A percentile compares a stretch with the other conserved stretches of the same genome.
These are phyloP conservation scores for Lachnellula cervina DNA, from an alignment of 2,329 filamentous ascomycete species.

Conservation along the genomic window DNA sequence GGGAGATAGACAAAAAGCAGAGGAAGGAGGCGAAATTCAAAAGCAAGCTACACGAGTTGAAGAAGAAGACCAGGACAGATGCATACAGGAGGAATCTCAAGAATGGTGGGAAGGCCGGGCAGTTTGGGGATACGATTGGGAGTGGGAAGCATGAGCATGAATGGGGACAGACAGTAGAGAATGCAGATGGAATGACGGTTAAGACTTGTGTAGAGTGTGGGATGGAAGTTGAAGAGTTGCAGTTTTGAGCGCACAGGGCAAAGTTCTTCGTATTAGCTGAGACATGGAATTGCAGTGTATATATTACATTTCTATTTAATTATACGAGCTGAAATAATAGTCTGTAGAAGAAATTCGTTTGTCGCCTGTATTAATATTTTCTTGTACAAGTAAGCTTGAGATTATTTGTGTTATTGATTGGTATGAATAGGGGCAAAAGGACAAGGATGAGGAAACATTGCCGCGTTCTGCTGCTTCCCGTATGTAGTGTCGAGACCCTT, in stretches of 20 bases:
- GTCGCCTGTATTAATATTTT: too few relatives aligned
- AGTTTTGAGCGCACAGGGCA: conserved; percentile 21
- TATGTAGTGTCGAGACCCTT: not conserved
- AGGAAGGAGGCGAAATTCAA: conserved; percentile 91
- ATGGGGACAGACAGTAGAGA: conserved; percentile 69
- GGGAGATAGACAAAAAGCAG: conserved; percentile 74
- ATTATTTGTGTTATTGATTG: not conserved
- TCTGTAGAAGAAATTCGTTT: too few relatives aligned
- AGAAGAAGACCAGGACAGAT: conserved; percentile 88
- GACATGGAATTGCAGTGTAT: not conserved
- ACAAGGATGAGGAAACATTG: not conserved
- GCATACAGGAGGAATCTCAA: conserved; percentile 72
- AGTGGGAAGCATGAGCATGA: conserved; percentile 79
- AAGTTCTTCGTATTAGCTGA: not conserved
- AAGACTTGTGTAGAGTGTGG: conserved; percentile 76
- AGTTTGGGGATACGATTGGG: conserved; percentile 74
- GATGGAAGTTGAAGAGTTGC: conserved; percentile 71
- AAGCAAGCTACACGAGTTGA: conserved; percentile 80
- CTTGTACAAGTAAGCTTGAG: too few relatives aligned
- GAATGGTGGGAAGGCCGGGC: conserved; percentile 41
- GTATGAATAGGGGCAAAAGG: not conserved
- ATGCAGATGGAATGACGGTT: conserved; percentile 66
- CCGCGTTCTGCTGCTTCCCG: not conserved
- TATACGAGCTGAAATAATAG: too few relatives aligned
- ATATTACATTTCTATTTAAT: too few relatives aligned